Evolutionary conservation across 2,329 filamentous ascomycete species (phyloP), one percentile per base, ranked within the genome.

Genomic region (Fusarium sp.): DNA sequence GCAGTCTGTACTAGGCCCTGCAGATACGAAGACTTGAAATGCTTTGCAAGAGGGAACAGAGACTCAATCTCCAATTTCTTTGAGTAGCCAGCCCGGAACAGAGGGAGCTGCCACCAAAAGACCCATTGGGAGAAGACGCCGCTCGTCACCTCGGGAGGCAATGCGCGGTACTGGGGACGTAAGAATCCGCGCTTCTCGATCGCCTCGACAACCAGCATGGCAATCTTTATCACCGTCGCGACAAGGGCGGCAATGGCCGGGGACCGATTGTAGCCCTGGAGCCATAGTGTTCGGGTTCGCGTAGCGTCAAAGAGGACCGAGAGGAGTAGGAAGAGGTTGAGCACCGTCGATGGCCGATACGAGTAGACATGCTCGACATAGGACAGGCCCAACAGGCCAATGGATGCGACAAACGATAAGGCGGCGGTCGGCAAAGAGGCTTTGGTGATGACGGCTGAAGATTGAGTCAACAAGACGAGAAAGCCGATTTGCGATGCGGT

Each of bases 281-380:
- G 69, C 63, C 71, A 76, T n/a, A 76, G 47, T 14, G 74, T 77
- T 2, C 74, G 66, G 5, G 71, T 68, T 29, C 64, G 50, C 0
- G 65, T 22, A 3, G 66, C 65, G 9, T 76, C 74, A 13, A 76
- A 73, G 2, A 76, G 63, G 8, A 45, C 42, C 0, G 74, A 63
- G 9, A 76, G 65, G 2, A 74, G 65, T 1, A 76, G 27, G 13
- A 71, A 76, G 6, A 75, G 50, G 6, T 63, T 73, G 2, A 76
- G 66, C 2, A 76, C 54, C 3, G 74, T 76, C 1, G 74, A 76
- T 1, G 74, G 74, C 2, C 74, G 69, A 31, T 73, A 71, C 0
- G 74, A 74, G 13, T 73, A 70, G 57, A 73, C 59, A 22, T 76
- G 74, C n/a, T 76, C 74, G 3, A 76, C 18, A 6, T 66, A 76